phyloP scores from a whole-genome alignment of 257 asterid species.

The Solanum lycopersicoides region DNA sequence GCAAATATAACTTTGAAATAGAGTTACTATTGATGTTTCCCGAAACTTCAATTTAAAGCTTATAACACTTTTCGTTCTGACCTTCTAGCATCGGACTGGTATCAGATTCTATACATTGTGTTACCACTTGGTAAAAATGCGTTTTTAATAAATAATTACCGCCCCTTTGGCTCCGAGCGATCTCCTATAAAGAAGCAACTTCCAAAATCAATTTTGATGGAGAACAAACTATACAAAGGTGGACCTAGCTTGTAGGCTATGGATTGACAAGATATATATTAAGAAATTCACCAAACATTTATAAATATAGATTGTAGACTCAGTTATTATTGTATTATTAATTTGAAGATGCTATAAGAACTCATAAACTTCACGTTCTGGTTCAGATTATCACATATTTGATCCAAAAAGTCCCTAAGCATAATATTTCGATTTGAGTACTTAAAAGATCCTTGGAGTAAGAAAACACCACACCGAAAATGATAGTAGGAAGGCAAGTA shows the following conservation, averaged over 20 bases:
- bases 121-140: neutral
- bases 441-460: neutral
- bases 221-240: neutral
- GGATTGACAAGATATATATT: neutral
- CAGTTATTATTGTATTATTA: neutral
- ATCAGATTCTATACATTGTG: neutral
- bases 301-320: too few species aligned
- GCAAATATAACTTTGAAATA: neutral
- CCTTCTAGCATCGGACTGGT: accelerated
- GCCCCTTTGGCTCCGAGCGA: neutral
- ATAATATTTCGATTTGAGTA: neutral
- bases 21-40: neutral
- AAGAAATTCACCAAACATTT: too few species aligned
- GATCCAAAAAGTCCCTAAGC: neutral
- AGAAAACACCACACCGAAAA: neutral
- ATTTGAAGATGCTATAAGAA: neutral
- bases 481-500: neutral
- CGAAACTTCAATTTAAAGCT: neutral
- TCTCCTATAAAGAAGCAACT: neutral
- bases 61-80: neutral
- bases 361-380: neutral
- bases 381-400: neutral
- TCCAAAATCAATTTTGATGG: neutral
- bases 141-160: neutral
- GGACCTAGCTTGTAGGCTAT: neutral